Conservation (phyloP, 176 grass and related monocot species). For the Rhynchospora pubera region DNA sequence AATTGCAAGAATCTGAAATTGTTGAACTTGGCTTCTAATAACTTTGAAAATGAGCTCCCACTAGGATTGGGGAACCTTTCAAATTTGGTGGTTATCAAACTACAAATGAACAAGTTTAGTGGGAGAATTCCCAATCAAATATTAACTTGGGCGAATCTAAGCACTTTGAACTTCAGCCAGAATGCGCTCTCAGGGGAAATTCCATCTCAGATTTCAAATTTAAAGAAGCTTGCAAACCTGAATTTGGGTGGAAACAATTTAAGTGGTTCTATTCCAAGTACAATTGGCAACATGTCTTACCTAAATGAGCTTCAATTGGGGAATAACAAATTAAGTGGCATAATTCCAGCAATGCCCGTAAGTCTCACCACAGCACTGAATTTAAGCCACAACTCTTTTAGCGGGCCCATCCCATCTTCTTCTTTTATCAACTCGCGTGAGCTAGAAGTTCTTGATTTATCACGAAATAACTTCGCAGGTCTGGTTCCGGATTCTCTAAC, state of each 20-base stretch:
- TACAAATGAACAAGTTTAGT: constrained; percentile 33
- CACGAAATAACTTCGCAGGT: constrained; percentile 54
- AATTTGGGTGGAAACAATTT: constrained; percentile 41
- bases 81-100: constrained; percentile 40
- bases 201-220: not conserved
- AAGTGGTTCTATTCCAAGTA: constrained; percentile 28
- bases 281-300: not conserved
- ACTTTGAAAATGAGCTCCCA: constrained; percentile 28
- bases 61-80: constrained; percentile 23
- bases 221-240: constrained; percentile 35
- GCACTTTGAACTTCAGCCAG: constrained; percentile 48
- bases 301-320: constrained; percentile 54
- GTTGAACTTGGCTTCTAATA: constrained; percentile 62
- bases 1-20: constrained; percentile 33
- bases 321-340: constrained; percentile 42
- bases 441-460: constrained; percentile 80
- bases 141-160: constrained; percentile 22
- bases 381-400: constrained; percentile 53
- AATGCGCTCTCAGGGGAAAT: constrained; percentile 47
- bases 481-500: constrained; percentile 21
- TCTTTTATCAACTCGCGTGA: not conserved
- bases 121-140: constrained; percentile 24
- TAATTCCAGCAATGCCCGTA: constrained; percentile 35
- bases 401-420: constrained; percentile 34
- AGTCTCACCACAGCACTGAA: constrained; percentile 33